These are phyloP conservation scores for Tetradesmus obliquus DNA, from an alignment of 139 green algal species.

Conservation along the genomic window DNA sequence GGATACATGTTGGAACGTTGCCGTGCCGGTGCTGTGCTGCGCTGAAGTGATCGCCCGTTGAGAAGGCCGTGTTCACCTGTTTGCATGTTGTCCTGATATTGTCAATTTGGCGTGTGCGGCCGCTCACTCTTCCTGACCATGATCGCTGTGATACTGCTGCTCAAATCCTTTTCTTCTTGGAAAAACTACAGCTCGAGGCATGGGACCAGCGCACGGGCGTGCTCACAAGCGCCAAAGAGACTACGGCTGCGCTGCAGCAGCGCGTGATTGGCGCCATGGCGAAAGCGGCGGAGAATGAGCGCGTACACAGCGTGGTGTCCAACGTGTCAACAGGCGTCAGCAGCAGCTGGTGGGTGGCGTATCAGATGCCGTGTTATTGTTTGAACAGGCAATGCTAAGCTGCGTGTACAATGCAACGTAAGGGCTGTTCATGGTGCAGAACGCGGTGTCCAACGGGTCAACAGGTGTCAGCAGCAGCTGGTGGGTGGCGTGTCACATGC, in stretches of 20 bases:
- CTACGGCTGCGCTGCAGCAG: not conserved
- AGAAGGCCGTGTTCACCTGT: too few species aligned
- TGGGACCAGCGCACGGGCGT: constrained; percentile 43
- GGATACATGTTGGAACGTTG: too few species aligned
- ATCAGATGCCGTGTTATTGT: too few species aligned
- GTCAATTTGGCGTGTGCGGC: too few species aligned
- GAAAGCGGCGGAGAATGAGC: constrained; percentile 41
- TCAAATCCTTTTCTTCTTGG: too few species aligned
- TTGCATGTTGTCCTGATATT: too few species aligned
- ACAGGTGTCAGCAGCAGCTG: constrained; percentile 16
- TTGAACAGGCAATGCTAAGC: not conserved
- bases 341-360: constrained; percentile 3
- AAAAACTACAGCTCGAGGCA: constrained; percentile 15
- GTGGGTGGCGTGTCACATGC: not conserved
- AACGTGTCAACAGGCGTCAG: constrained; percentile 30
- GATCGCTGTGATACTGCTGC: too few species aligned
- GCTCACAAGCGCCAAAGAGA: constrained; percentile 31
- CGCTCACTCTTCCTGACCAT: too few species aligned
- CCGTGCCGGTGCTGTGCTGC: too few species aligned
- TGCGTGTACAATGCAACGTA: not conserved
- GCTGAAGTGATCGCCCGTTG: too few species aligned
- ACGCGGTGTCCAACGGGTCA: constrained; percentile 5
- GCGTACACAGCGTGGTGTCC: constrained; percentile 23
- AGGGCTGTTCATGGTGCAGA: constrained; percentile 6
- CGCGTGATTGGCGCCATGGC: constrained; percentile 21